These are phyloP conservation scores for Phyllosticta citrichinensis DNA, from an alignment of 2,329 filamentous ascomycete genomes.

Conservation along the genomic window DNA sequence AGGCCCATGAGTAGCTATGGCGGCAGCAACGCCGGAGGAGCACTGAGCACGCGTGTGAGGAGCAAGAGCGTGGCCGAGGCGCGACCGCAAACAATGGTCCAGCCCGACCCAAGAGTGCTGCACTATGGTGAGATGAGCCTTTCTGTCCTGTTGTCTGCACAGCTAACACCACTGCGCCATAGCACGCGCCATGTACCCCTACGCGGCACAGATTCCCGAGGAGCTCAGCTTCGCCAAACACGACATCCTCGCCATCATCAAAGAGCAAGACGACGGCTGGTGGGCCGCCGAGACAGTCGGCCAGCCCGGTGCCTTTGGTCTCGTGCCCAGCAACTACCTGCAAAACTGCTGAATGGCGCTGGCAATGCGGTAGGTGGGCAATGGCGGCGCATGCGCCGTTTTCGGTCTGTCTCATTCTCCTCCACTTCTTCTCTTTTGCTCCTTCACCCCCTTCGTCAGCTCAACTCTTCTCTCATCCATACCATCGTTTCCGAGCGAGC, in stretches of 20 bases:
- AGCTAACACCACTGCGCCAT: not conserved
- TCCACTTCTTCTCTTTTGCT: too few species aligned
- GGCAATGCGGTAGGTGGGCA: not conserved
- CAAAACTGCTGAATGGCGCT: slow-evolving; percentile 39
- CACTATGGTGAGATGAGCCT: slow-evolving; percentile 71
- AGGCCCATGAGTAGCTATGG: slow-evolving; percentile 38
- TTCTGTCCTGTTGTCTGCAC: not conserved
- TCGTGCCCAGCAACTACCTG: slow-evolving; percentile 59
- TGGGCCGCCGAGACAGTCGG: slow-evolving; percentile 94
- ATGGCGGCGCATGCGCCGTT: too few species aligned
- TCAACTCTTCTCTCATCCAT: too few species aligned
- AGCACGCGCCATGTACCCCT: slow-evolving; percentile 93
- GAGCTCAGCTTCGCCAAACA: slow-evolving; percentile 89
- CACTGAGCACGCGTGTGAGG: slow-evolving; percentile 36
- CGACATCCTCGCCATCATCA: slow-evolving; percentile 77
- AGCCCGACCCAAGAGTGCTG: slow-evolving; percentile 40
- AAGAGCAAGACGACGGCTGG: slow-evolving; percentile 96
- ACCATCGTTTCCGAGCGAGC: too few species aligned
- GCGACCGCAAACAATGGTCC: slow-evolving; percentile 50
- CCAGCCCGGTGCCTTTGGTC: slow-evolving; percentile 42
- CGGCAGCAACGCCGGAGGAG: slow-evolving; percentile 22
- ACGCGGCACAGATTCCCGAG: slow-evolving; percentile 88
- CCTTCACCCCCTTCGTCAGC: too few species aligned
- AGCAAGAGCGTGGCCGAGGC: slow-evolving; percentile 85
- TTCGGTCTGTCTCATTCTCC: too few species aligned